Percentiles rank a stretch among this genome's conserved stretches.
phyloP scores from a whole-genome alignment of 805 yeast genomes.

The Candida dajiaensis region DNA sequence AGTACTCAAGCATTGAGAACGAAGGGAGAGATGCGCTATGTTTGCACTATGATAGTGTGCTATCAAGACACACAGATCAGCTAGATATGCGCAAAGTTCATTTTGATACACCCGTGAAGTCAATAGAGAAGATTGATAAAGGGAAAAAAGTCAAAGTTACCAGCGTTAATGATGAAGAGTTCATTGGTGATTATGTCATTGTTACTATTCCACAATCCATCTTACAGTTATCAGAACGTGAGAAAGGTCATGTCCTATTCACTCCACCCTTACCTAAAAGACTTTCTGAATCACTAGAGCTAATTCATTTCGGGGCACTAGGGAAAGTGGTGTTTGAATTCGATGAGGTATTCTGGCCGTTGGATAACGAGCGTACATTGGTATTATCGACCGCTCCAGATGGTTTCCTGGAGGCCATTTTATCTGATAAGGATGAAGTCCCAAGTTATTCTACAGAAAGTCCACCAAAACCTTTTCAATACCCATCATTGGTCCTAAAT shows the following conservation, averaged over 20 bases:
- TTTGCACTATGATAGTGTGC: constrained; percentile 44
- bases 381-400: constrained; percentile 35
- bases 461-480: constrained; percentile 43
- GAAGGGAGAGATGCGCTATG: constrained; percentile 77
- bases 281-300: constrained; percentile 37
- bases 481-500: constrained; percentile 60
- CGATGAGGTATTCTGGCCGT: constrained; percentile 53
- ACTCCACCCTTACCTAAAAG: constrained; percentile 46
- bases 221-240: constrained; percentile 34
- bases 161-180: constrained; percentile 26
- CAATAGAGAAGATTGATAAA: constrained; percentile 28
- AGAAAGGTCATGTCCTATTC: constrained; percentile 48
- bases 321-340: constrained; percentile 75
- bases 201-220: constrained; percentile 78
- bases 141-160: constrained; percentile 20
- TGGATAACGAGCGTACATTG: constrained; percentile 43
- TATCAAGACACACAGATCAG: constrained; percentile 36
- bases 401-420: constrained; percentile 12
- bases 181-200: constrained; percentile 49
- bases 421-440: constrained; percentile 2
- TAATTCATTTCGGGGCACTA: constrained; percentile 56
- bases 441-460: background rate
- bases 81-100: constrained; percentile 36
- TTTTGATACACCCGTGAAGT: constrained; percentile 36
- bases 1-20: constrained; percentile 61